Evolutionary conservation across 176 grass and related monocot species (phyloP), one percentile per base, ranked within the genome.

Genomic region (Hsuehochloa calcarea): DNA sequence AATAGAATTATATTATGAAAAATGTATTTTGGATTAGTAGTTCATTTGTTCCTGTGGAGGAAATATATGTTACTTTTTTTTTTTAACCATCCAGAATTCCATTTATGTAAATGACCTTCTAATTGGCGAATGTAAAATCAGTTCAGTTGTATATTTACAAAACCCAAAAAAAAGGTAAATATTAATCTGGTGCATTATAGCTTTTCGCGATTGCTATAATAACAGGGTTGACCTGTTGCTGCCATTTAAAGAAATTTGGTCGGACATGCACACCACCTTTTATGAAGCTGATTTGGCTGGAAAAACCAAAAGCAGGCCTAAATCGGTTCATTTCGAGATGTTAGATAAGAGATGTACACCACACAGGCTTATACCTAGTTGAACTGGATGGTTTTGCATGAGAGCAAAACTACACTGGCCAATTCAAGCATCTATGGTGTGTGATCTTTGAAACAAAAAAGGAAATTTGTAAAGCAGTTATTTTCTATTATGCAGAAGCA

Each of bases 1-100:
- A 76, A 29, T 34, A 88, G 12, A 75, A 58, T 35, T 39, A 80
- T 45, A 51, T 23, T 80, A 80, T 43, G 76, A 43, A 52, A 80
- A 74, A 20, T 82, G 70, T 47, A 40, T 49, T 3, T 50, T 73
- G 17, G 17, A 54, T 81, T 69, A 16, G 6, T 65, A 64, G 43
- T n/a, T 73, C 34, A 27, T 23, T 72, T 51, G 59, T 85, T 50
- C 14, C 27, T 40, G 8, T 64, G 65, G 35, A 85, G 19, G 62
- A 58, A 74, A 80, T 64, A 34, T 15, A 23, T 34, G 4, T 82
- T 79, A 26, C n/a, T 34, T 51, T 5, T 69, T 74, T 74, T 64
- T 52, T 44, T 74, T 44, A 54, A 62, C 0, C 17, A 14, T 60
- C 52, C 45, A 54, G 78, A 23, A 68, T 68, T 38, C 64, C 78